phyloP scores from a whole-genome alignment of 345 rosid genomes.

The Laguncularia racemosa region DNA sequence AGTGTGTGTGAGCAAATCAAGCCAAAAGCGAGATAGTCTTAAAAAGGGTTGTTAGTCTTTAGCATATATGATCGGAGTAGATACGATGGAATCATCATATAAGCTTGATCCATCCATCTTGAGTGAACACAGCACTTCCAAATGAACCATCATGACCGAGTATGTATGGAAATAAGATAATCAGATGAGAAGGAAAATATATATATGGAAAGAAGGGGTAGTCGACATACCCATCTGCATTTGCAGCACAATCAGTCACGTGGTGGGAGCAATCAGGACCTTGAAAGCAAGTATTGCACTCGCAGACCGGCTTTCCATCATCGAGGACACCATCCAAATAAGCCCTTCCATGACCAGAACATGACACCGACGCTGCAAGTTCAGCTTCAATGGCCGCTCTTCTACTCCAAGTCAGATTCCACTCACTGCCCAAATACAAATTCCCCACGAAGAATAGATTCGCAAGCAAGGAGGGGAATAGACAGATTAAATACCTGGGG shows the following conservation, averaged over 20 bases:
- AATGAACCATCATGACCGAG: too few species aligned
- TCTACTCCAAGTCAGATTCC: conserved; percentile 45
- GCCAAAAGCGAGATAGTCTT: too few species aligned
- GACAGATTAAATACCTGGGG: too few species aligned
- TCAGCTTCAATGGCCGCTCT: conserved; percentile 60
- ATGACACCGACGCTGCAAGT: conserved; percentile 40
- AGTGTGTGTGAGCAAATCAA: too few species aligned
- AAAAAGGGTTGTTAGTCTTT: too few species aligned
- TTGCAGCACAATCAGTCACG: conserved; percentile 28
- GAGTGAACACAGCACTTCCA: too few species aligned
- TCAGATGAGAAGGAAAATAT: too few species aligned
- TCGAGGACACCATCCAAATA: conserved; percentile 45
- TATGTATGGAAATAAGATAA: too few species aligned
- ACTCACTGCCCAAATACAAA: conserved; percentile 7
- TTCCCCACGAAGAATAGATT: conserved; percentile 14
- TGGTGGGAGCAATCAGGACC: conserved; percentile 48
- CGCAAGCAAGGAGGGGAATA: neutral
- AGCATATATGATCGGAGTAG: too few species aligned
- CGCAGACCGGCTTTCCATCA: conserved; percentile 32
- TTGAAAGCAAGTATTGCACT: conserved; percentile 51
- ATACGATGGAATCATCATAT: too few species aligned
- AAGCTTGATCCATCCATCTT: too few species aligned
- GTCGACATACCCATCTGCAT: conserved; percentile 36
- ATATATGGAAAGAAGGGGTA: neutral
- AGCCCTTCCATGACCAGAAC: conserved; percentile 77